Evolutionary conservation across 345 rosid genomes (phyloP), one percentile per base, ranked within the genome.

Genomic region (Linum lewisii): DNA sequence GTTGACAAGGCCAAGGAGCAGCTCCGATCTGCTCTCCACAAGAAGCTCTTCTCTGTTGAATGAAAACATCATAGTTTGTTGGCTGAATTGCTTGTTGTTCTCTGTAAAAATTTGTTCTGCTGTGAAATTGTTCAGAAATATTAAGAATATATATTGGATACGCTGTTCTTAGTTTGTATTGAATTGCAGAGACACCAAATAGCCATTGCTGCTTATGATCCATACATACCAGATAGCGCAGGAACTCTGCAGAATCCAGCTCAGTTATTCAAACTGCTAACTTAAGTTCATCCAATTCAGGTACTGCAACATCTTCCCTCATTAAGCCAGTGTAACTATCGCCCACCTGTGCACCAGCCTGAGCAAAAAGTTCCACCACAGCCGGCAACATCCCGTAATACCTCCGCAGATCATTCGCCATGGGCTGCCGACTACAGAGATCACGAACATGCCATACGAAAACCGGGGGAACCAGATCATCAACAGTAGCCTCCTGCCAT

Each of bases 341-440:
- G 44, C 73, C 67, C 42, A 79, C 61, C 4, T 23, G 55, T 26
- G 79, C 83, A 14, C 86, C 83, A 11, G 80, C 83, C 63, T 70
- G 83, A 25, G 74, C 65, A 62, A 72, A 81, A 5, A 81, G 72
- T 60, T 81, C 83, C 61, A 81, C 78, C 0, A 62, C 81, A 1
- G 80, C 83, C 2, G 81, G 81, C 64, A 77, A 51, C 75, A 63
- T 75, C 15, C 81, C 83, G 21, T 81, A 81, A 58, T 72, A 81
- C 70, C 71, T 78, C 69, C 67, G 79, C 73, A 79, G 72, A 14
- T 57, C 24, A 56, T 79, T 70, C 38, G 63, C 71, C 58, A 82
- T 73, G 6, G 73, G 72, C 58, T 57, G 52, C 24, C 58, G 56
- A 3, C 73, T 67, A 8, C 44, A 56, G 24, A 19, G 52, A 38